Evolutionary conservation across 495 filamentous ascomycete species (phyloP).

Genomic region (Collariella sp.): DNA sequence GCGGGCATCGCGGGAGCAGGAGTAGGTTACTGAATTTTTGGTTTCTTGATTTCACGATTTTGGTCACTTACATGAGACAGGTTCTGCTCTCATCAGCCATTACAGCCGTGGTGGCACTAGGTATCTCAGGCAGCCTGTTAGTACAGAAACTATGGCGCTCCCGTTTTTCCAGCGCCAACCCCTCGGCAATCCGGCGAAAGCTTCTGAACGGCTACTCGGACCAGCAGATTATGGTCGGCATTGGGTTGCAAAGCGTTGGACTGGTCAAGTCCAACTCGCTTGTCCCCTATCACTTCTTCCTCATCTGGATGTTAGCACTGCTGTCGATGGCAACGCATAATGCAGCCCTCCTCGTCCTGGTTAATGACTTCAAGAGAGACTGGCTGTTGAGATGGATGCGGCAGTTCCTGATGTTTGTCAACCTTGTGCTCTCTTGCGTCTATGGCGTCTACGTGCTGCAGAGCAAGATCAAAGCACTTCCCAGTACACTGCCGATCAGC

Average conservation of each 20-base stretch:
- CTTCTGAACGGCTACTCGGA: conserved; percentile 50
- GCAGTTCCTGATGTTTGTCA: conserved; percentile 51
- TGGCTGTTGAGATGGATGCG: conserved; percentile 54
- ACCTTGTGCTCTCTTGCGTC: conserved; percentile 42
- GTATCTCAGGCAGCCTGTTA: conserved; percentile 42
- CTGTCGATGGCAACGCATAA: conserved; percentile 52
- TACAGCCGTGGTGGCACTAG: conserved; percentile 40
- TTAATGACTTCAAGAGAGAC: conserved; percentile 52
- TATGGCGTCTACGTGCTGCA: conserved; percentile 44
- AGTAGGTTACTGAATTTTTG: conserved; percentile 29
- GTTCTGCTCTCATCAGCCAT: conserved; percentile 53
- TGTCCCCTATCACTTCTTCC: conserved; percentile 53
- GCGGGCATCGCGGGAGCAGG: conserved; percentile 50
- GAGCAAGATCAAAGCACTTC: conserved; percentile 38
- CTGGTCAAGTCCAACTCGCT: conserved; percentile 43
- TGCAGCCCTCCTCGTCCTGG: conserved; percentile 46
- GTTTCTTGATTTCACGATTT: not conserved
- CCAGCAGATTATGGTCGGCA: conserved; percentile 53
- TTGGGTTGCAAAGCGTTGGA: conserved; percentile 49
- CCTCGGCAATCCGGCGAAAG: conserved; percentile 42
- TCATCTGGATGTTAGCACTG: conserved; percentile 52
- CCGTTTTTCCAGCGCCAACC: conserved; percentile 23
- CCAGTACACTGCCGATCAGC: conserved; percentile 42
- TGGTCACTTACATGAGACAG: conserved; percentile 18
- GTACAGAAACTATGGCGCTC: conserved; percentile 32